Percentiles rank a stretch among this genome's conserved stretches.
Evolutionary conservation across 306 rosid genomes (phyloP).

Genomic region (barrel medic (Medicago truncatula)): MtrunA17r5.0-ANR NC_053045.1:8854001-8854500

Average conservation of each 20-base stretch:
- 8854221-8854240: constrained; percentile 37
- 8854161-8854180: constrained; percentile 43
- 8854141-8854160: constrained; percentile 48
- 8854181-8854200: constrained; percentile 43
- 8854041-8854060: constrained; percentile 45
- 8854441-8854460: constrained; percentile 96
- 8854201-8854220: neutral
- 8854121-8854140: constrained; percentile 54
- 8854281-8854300: constrained; percentile 95
- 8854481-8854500: constrained; percentile 93
- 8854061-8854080: constrained; percentile 48
- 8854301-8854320: constrained; percentile 84
- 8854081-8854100: constrained; percentile 30
- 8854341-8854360: constrained; percentile 90
- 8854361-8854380: constrained; percentile 84
- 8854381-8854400: constrained; percentile 94
- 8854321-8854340: constrained; percentile 99
- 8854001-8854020: constrained; percentile 52
- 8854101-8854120: constrained; percentile 44
- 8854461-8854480: constrained; percentile 82
- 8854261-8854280: constrained; percentile 81
- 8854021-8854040: constrained; percentile 53
- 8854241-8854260: constrained; percentile 46
- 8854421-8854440: constrained; percentile 84
- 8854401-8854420: constrained; percentile 98